phyloP scores from a whole-genome alignment of 768 basidiomycete genomes.

The Hirschioporus abietinus region DNA sequence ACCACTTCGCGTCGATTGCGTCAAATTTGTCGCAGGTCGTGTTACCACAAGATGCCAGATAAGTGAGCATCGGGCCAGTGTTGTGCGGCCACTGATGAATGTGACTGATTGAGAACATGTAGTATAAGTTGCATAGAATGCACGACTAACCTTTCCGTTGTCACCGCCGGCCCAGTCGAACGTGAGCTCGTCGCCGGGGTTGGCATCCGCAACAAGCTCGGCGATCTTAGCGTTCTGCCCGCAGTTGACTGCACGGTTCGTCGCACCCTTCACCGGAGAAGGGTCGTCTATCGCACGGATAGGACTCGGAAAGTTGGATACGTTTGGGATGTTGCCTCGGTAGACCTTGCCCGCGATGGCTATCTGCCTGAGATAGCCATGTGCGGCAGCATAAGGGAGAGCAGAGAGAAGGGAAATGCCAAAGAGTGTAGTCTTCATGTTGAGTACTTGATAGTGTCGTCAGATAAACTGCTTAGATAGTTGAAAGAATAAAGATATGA shows the following conservation, averaged over 20 bases:
- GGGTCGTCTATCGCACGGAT: slow-evolving; percentile 41
- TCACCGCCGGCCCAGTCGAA: slow-evolving; percentile 53
- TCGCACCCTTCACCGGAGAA: slow-evolving; percentile 50
- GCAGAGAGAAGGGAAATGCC: slow-evolving; percentile 16
- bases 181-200: slow-evolving; percentile 50
- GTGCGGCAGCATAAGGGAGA: slow-evolving; percentile 28
- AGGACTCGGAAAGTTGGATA: slow-evolving; percentile 32
- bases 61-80: slow-evolving; percentile 67
- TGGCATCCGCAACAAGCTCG: slow-evolving; percentile 44
- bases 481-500: not conserved
- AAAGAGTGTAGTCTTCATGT: slow-evolving; percentile 9
- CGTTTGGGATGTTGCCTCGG: slow-evolving; percentile 37
- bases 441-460: slow-evolving; percentile 11
- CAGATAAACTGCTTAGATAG: not conserved
- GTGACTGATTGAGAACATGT: not conserved
- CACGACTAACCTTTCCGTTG: slow-evolving; percentile 17
- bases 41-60: slow-evolving; percentile 60
- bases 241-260: slow-evolving; percentile 53
- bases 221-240: slow-evolving; percentile 50
- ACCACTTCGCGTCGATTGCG: slow-evolving; percentile 56
- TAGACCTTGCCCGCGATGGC: slow-evolving; percentile 40
- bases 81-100: slow-evolving; percentile 45
- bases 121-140: slow-evolving; percentile 24
- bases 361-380: slow-evolving; percentile 39
- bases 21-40: slow-evolving; percentile 57